Evolutionary conservation across 148 eudicot genomes (phyloP).

Genomic region (Rhododendron ovatum): DNA sequence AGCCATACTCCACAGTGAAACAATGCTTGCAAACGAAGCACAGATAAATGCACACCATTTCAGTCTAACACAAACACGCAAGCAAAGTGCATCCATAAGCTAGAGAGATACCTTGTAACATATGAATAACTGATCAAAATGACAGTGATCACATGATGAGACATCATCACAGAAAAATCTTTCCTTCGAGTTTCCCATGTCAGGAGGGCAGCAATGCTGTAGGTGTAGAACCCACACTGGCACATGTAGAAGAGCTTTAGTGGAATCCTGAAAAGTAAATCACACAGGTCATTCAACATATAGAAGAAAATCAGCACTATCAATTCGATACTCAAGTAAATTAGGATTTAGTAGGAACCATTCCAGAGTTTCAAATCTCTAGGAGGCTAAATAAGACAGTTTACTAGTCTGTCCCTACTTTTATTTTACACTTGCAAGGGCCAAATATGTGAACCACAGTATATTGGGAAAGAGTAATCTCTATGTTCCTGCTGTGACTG

Average conservation of each 20-base stretch:
- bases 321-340: neutral
- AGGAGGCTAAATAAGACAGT: neutral
- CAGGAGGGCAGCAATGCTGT: constrained; percentile 87
- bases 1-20: neutral
- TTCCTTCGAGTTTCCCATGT: constrained; percentile 95
- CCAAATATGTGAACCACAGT: neutral
- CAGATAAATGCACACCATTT: neutral
- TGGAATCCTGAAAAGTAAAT: constrained; percentile 56
- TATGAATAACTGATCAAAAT: constrained; percentile 73
- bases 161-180: constrained; percentile 96
- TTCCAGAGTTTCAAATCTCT: neutral
- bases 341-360: neutral
- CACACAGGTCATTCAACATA: constrained; percentile 15
- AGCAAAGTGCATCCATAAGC: neutral
- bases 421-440: neutral
- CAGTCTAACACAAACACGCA: neutral
- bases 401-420: neutral
- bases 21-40: neutral
- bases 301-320: neutral
- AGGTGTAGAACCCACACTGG: constrained; percentile 88
- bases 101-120: constrained; percentile 53
- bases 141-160: constrained; percentile 93
- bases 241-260: constrained; percentile 84
- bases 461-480: neutral
- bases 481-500: neutral